Evolutionary conservation across 169 alveolate genomes (phyloP), one percentile per base, ranked within the genome.

Genomic region (Plasmodium gaboni): DNA sequence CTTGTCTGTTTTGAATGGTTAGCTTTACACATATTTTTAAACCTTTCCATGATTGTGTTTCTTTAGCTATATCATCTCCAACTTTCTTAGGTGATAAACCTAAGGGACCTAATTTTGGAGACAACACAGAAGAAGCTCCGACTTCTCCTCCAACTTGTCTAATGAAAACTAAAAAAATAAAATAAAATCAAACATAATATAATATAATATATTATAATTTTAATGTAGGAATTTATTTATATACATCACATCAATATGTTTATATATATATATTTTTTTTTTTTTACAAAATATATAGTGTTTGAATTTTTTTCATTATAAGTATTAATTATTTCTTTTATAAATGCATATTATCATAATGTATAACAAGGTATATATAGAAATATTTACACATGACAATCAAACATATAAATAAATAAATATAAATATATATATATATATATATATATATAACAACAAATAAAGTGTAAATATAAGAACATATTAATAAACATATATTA

Each of bases 51-150:
- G 96, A 97, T 73, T 94, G 93, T 6, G 99, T 97, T 78, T 98
- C 99, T 94, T 98, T 98, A 72, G 98, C 98, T 92, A 98, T 98
- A 69, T 98, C 99, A 74, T 98, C 99, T 71, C 99, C 99, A 48
- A 97, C 98, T 95, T 98, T 98, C 92, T 98, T 96, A 68, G 99
- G 98, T 67, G 98, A 95, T 95, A 97, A 91, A 90, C 99, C 99
- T 59, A 98, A 95, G 38, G 99, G 99, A 87, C 99, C 99, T 73
- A 98, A 95, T 93, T 98, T 98, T 6, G 99, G 99, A 50, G 99
- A 99, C 42, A 98, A 96, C 69, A 98, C 99, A 38, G 99, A 97
- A 32, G 99, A 97, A 53, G 99, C 98, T 55, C 98, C 99, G 48
- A 97, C 98, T 92, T 98, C 99, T 19, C 99, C 99, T 74, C 99